phyloP scores from a whole-genome alignment of 2,329 filamentous ascomycete genomes.

The Aquanectria penicillioides region DNA sequence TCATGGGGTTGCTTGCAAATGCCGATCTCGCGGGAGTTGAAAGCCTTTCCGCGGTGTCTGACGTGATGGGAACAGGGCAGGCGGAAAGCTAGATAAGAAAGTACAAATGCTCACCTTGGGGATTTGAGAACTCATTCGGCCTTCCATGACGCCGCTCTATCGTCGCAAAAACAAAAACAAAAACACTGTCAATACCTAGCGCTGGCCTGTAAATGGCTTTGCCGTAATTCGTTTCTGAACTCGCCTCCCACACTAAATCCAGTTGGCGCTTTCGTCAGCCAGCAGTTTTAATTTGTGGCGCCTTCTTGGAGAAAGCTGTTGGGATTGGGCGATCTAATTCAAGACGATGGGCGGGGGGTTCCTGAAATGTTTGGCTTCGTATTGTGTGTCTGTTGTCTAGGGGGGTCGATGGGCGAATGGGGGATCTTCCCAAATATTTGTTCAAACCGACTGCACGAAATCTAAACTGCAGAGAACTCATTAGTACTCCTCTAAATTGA shows the following conservation, averaged over 20 bases:
- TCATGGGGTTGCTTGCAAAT: neutral
- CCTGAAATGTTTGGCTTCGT: no score
- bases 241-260: neutral
- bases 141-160: conserved; percentile 25
- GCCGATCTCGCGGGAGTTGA: conserved; percentile 2
- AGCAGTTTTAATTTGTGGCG: neutral
- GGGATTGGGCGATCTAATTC: no score
- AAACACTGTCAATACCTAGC: neutral
- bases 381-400: no score
- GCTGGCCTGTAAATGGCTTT: conserved; percentile 8
- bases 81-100: neutral
- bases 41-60: neutral
- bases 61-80: neutral
- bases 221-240: conserved; percentile 20
- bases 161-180: conserved; percentile 25
- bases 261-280: neutral
- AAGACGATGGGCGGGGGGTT: no score
- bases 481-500: neutral
- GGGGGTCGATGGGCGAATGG: no score
- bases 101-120: conserved; percentile 40
- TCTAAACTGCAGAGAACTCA: neutral
- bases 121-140: conserved; percentile 47
- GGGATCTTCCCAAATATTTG: no score
- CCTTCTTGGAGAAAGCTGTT: no score
- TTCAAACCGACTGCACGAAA: neutral